Evolutionary conservation across 2,329 filamentous ascomycete genomes (phyloP).

Genomic region (Botrytis galanthina): DNA sequence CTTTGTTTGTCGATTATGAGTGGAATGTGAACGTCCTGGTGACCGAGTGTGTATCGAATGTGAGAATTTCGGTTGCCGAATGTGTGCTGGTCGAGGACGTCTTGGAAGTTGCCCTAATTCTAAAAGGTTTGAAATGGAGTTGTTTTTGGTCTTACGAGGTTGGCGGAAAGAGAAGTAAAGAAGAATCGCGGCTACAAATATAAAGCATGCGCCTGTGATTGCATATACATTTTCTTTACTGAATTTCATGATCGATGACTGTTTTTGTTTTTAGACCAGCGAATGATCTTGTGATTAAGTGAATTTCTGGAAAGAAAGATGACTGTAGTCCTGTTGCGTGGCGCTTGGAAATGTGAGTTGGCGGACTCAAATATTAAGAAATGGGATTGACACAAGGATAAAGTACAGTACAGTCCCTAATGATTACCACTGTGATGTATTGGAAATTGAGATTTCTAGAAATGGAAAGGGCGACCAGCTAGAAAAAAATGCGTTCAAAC

Average conservation of each 20-base stretch:
- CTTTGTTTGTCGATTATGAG: neutral
- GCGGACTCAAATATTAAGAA: neutral
- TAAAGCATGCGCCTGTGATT: conserved; percentile 7
- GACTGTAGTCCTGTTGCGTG: neutral
- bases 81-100: neutral
- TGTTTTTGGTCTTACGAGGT: neutral
- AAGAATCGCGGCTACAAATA: neutral
- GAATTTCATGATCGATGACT: neutral
- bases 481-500: neutral
- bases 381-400: neutral
- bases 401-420: neutral
- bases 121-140: neutral
- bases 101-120: neutral
- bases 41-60: neutral
- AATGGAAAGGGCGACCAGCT: neutral
- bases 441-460: neutral
- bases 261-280: neutral
- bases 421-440: neutral
- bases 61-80: neutral
- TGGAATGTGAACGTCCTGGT: neutral
- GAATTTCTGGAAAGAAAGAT: neutral
- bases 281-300: neutral
- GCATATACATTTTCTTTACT: neutral
- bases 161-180: neutral
- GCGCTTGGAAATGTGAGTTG: neutral